phyloP scores from a whole-genome alignment of 208 protist genomes.

The Acanthamoeba polyphaga region DNA sequence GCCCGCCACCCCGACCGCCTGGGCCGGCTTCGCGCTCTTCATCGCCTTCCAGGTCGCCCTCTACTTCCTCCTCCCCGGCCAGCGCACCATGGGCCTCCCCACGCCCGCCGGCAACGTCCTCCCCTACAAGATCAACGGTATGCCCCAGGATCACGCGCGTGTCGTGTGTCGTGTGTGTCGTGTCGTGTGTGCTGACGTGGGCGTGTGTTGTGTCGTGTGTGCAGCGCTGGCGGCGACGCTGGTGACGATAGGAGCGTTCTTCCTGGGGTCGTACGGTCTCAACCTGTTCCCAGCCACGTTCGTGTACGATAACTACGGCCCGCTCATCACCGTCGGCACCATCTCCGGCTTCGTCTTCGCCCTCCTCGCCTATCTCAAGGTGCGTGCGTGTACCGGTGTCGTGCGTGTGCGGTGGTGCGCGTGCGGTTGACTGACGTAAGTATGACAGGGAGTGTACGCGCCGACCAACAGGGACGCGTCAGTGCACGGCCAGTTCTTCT shows the following conservation, averaged over 20 bases:
- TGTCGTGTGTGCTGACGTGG: not conserved
- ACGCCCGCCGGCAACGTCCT: slow-evolving; percentile 75
- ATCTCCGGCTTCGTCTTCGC: slow-evolving; percentile 77
- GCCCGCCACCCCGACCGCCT: slow-evolving; percentile 19
- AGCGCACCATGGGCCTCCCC: slow-evolving; percentile 58
- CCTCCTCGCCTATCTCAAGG: slow-evolving; percentile 81
- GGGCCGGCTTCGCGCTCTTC: slow-evolving; percentile 20
- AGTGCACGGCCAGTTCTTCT: slow-evolving; percentile 90
- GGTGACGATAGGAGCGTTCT: slow-evolving; percentile 70
- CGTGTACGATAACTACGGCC: slow-evolving; percentile 80
- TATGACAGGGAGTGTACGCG: slow-evolving; percentile 1
- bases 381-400: not conserved
- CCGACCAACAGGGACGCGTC: slow-evolving; percentile 64
- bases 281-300: slow-evolving; percentile 71
- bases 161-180: not conserved
- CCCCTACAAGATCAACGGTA: slow-evolving; percentile 79
- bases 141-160: not conserved
- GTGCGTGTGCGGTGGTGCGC: not conserved
- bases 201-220: not conserved
- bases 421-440: not conserved
- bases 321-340: slow-evolving; percentile 77
- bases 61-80: slow-evolving; percentile 61
- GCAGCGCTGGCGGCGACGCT: slow-evolving; percentile 27
- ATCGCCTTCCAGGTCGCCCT: slow-evolving; percentile 67
- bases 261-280: slow-evolving; percentile 67